phyloP scores from a whole-genome alignment of 1,284 basidiomycete species.

The Microbotryum silenes-acaulis region DNA sequence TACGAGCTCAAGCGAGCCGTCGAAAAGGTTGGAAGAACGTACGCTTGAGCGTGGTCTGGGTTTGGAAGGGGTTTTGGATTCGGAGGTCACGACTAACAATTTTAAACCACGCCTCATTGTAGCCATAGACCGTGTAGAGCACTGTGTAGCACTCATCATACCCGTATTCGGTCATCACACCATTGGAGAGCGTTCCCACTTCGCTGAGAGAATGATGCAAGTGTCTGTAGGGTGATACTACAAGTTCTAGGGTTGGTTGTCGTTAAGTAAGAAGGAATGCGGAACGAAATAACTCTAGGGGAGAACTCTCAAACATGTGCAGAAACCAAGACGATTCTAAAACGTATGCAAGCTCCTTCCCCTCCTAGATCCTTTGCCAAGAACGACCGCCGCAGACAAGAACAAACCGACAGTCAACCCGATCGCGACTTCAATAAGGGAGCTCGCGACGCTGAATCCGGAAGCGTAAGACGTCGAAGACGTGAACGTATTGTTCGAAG shows the following conservation, averaged over 20 bases:
- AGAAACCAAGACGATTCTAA: background rate
- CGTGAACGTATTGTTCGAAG: slow-evolving; percentile 40
- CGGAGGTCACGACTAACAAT: background rate
- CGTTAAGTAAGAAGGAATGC: background rate
- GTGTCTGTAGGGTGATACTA: too few relatives aligned
- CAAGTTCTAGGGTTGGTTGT: too few relatives aligned
- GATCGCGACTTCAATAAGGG: slow-evolving; percentile 45
- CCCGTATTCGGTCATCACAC: too few relatives aligned
- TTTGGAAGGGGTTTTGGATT: too few relatives aligned
- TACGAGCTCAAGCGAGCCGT: slow-evolving; percentile 15
- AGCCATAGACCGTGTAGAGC: too few relatives aligned
- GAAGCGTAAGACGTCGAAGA: slow-evolving; percentile 58
- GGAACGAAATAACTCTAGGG: background rate
- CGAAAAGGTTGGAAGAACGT: too few relatives aligned
- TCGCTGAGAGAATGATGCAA: too few relatives aligned
- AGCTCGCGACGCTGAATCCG: slow-evolving; percentile 49
- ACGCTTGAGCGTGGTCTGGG: too few relatives aligned
- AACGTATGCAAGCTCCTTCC: slow-evolving; percentile 1
- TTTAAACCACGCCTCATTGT: too few relatives aligned
- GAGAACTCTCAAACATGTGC: background rate
- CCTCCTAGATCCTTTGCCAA: slow-evolving; percentile 42
- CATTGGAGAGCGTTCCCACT: too few relatives aligned
- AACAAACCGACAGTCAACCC: slow-evolving; percentile 64
- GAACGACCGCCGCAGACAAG: slow-evolving; percentile 45
- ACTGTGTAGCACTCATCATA: too few relatives aligned